Evolutionary conservation across 371 early-diverging fungal species (phyloP).

Genomic region (Dinochytrium kinnereticum): DNA sequence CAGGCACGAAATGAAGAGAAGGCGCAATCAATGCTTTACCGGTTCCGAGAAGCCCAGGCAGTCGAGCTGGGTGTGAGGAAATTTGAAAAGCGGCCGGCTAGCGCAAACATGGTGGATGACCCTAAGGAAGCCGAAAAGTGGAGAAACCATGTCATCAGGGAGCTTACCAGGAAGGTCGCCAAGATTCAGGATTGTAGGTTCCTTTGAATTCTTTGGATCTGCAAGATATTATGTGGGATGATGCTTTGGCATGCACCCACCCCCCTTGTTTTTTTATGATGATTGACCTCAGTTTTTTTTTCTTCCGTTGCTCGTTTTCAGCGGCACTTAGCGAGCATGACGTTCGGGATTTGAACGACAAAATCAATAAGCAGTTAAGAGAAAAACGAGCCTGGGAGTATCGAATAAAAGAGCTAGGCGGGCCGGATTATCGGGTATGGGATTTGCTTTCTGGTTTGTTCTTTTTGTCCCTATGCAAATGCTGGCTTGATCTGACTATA

Average conservation of each 20-base stretch:
- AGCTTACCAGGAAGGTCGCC: slow-evolving; percentile 85
- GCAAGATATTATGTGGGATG: background rate
- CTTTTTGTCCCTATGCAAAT: no score
- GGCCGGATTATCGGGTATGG: slow-evolving; percentile 87
- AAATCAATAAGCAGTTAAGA: slow-evolving; percentile 90
- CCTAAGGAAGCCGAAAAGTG: slow-evolving; percentile 86
- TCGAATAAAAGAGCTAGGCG: slow-evolving; percentile 89
- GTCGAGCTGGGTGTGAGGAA: slow-evolving; percentile 78
- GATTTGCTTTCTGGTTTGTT: background rate
- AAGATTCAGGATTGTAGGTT: slow-evolving; percentile 87
- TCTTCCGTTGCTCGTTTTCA: slow-evolving; percentile 37
- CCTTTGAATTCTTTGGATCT: background rate
- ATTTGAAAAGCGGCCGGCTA: slow-evolving; percentile 73
- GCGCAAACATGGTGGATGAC: slow-evolving; percentile 71
- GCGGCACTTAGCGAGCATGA: slow-evolving; percentile 85
- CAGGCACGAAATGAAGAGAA: slow-evolving; percentile 97
- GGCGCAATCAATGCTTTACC: slow-evolving; percentile 96
- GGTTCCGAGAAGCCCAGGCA: slow-evolving; percentile 93
- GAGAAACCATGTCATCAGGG: slow-evolving; percentile 86
- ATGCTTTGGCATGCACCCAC: no score
- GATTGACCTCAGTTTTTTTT: slow-evolving; percentile 14
- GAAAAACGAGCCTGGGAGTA: slow-evolving; percentile 94
- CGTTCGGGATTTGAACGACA: slow-evolving; percentile 94
- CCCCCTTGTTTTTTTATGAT: no score
- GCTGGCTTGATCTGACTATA: background rate